Percentiles rank a stretch among this genome's conserved stretches.
These are phyloP conservation scores for Epichloe aotearoae DNA, from an alignment of 2,329 filamentous ascomycete species.

Conservation along the genomic window DNA sequence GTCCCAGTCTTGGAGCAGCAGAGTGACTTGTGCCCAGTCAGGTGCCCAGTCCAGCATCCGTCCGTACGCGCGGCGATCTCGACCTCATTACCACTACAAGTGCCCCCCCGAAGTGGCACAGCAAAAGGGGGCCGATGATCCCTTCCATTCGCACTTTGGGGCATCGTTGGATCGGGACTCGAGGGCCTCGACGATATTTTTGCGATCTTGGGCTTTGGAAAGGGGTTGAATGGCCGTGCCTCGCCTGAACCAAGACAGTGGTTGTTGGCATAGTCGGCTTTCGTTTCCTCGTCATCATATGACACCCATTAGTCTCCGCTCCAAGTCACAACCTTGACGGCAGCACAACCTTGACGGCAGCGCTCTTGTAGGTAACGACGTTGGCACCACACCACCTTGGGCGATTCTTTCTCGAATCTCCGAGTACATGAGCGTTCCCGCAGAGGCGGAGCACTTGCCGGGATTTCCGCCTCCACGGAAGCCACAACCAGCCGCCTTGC, in stretches of 20 bases:
- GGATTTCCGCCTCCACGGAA: slow-evolving; percentile 14
- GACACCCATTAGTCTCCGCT: slow-evolving; percentile 23
- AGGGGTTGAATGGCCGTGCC: neutral
- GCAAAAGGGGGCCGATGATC: no score
- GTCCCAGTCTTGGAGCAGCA: no score
- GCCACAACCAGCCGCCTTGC: slow-evolving; percentile 16
- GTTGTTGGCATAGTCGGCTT: slow-evolving; percentile 18
- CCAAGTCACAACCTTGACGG: slow-evolving; percentile 19
- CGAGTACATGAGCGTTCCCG: slow-evolving; percentile 17
- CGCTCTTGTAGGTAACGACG: neutral
- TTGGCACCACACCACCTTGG: no score
- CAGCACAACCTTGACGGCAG: slow-evolving; percentile 17
- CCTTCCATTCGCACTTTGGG: no score
- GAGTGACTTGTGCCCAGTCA: no score
- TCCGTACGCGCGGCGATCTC: no score
- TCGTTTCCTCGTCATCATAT: slow-evolving; percentile 23
- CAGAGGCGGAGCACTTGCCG: slow-evolving; percentile 17
- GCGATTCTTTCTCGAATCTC: slow-evolving; percentile 14
- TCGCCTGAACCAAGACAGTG: slow-evolving; percentile 11
- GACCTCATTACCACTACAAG: no score
- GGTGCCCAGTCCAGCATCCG: no score
- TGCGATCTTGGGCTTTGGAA: no score
- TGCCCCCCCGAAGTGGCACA: no score
- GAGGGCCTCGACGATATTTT: no score
- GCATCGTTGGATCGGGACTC: no score